Evolutionary conservation across 78 protist species (phyloP), one percentile per base, ranked within the genome.

Genomic region (Tieghemostelium lacteum): DNA sequence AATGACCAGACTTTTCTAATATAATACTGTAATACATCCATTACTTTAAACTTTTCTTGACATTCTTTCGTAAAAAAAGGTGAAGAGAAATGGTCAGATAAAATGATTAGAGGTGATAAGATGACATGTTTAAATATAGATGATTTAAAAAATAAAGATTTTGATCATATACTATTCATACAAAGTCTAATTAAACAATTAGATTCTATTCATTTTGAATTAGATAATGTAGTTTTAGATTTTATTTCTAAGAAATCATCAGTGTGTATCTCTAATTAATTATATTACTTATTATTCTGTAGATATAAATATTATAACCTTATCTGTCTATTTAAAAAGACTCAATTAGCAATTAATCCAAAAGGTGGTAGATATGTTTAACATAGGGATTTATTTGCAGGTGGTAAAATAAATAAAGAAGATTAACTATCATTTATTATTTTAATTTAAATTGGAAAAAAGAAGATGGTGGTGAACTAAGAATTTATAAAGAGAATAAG

Each of bases 61-160:
- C n/a, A n/a, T n/a, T n/a, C n/a, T n/a, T n/a, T n/a, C n/a, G n/a
- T 83, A 78, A 83, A 73, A 14, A 50, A 61, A 40, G 91, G 91
- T 31, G 65, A 37, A 20, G 66, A 37, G 7, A 83, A 60, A 40
- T 83, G 91, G 91, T 55, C 39, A 10, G 91, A 83, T 69, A 83
- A 40, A 6, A 50, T 55, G 7, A 66, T 83, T 60, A 54, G 91
- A 39, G 74, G 77, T 14, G 91, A 83, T n/a, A 42, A 28, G 3
- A 69, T 83, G 40, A 29, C 39, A 70, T 83, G 91, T 76, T 45
- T 83, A 22, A 63, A 83, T 40, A 58, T 76, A 83, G n/a, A n/a
- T n/a, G n/a, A n/a, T n/a, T n/a, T n/a, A n/a, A n/a, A n/a, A n/a
- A n/a, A 49, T 26, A 14, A 31, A 14, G 10, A 14, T 36, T 40